Evolutionary conservation across 495 filamentous ascomycete species (phyloP).

Genomic region (Staphylotrichum longicolle): DNA sequence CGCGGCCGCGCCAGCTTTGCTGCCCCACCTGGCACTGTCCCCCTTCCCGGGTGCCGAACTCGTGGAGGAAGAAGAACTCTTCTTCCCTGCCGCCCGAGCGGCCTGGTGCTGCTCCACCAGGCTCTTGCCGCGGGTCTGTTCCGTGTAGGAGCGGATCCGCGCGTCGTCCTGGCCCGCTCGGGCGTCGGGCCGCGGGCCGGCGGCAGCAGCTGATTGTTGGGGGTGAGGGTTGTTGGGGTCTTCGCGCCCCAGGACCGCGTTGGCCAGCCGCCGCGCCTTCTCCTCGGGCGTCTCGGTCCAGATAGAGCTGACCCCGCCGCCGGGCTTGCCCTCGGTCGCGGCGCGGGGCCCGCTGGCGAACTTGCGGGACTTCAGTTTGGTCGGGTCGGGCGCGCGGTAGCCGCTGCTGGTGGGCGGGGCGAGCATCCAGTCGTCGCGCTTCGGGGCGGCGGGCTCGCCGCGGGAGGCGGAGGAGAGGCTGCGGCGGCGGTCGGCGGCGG

Average conservation of each 20-base stretch:
- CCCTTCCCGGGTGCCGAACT: neutral
- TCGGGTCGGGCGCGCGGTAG: constrained; percentile 71
- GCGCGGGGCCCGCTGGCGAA: constrained; percentile 53
- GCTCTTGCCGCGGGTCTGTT: constrained; percentile 58
- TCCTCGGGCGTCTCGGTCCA: constrained; percentile 95
- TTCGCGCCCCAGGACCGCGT: constrained; percentile 78
- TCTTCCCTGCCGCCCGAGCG: constrained; percentile 17
- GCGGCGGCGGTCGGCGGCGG: constrained; percentile 24
- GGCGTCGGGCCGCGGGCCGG: constrained; percentile 9
- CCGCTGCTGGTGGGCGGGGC: constrained; percentile 68
- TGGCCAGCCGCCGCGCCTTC: constrained; percentile 73
- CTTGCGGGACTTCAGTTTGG: constrained; percentile 75
- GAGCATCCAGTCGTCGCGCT: constrained; percentile 93
- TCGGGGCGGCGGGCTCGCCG: constrained; percentile 34
- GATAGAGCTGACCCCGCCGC: constrained; percentile 54
- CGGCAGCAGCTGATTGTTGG: neutral
- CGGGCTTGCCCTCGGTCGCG: constrained; percentile 44
- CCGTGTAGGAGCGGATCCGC: constrained; percentile 37
- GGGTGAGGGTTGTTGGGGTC: constrained; percentile 22
- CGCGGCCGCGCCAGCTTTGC: constrained; percentile 39
- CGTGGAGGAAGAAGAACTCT: neutral
- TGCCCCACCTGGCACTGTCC: constrained; percentile 8
- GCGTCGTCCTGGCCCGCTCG: constrained; percentile 21
- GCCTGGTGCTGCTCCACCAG: constrained; percentile 62
- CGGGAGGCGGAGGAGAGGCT: constrained; percentile 25